Evolutionary conservation across 2,329 filamentous ascomycete genomes (phyloP).

Genomic region (Cryphonectria radicalis): DNA sequence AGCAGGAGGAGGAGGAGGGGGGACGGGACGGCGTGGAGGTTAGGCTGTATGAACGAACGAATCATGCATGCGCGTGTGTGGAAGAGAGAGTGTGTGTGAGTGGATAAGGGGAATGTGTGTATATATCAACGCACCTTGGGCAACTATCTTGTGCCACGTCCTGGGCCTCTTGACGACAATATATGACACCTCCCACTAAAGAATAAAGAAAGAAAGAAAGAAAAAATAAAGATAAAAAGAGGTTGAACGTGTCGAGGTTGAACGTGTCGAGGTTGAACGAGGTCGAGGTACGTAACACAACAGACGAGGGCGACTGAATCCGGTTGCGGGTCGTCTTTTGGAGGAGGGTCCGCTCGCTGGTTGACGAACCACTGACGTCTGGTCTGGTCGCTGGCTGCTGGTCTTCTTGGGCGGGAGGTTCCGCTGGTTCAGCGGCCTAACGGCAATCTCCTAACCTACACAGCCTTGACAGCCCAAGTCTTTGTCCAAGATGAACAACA

Average conservation of each 20-base stretch:
- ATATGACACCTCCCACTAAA: not conserved
- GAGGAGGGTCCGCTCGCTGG: not conserved
- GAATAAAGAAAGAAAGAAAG: too few relatives aligned
- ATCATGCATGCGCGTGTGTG: not conserved
- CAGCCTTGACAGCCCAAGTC: not conserved
- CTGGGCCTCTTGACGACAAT: not conserved
- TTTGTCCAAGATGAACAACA: not conserved
- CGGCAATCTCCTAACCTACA: not conserved
- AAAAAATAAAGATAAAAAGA: not conserved
- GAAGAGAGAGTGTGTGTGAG: too few relatives aligned
- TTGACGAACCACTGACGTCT: not conserved
- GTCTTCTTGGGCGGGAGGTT: not conserved
- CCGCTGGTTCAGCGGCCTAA: not conserved
- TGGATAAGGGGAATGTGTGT: too few relatives aligned
- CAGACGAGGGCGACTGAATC: slow-evolving; percentile 9
- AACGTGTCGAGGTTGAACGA: not conserved
- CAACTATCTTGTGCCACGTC: not conserved
- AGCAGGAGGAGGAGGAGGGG: not conserved
- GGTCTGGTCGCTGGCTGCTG: not conserved
- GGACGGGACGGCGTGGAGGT: not conserved
- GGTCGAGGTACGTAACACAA: not conserved
- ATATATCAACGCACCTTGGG: not conserved
- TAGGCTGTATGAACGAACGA: not conserved
- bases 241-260: not conserved
- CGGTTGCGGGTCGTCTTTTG: slow-evolving; percentile 4